These are phyloP conservation scores for Gaeumannomyces sp. DNA, from an alignment of 2,329 filamentous ascomycete genomes.

Conservation along the genomic window DNA sequence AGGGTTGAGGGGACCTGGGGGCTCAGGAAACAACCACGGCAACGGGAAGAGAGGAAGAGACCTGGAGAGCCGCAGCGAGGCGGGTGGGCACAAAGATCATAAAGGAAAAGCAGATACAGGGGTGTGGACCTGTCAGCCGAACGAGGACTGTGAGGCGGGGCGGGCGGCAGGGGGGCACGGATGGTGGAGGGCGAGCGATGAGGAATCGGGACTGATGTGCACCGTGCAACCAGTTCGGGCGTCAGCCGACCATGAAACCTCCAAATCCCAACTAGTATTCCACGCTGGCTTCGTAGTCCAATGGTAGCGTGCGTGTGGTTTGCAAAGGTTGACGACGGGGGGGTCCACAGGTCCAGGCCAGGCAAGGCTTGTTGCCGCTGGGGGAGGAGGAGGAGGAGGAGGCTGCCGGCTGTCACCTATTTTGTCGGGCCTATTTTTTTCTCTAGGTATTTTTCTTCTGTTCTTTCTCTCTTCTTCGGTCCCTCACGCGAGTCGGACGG, in stretches of 20 bases:
- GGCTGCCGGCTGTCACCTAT: background rate
- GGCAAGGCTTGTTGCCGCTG: background rate
- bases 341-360: background rate
- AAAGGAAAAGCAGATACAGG: conserved; percentile 22
- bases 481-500: conserved; percentile 17
- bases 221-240: conserved; percentile 27
- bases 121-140: conserved; percentile 3
- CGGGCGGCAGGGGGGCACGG: background rate
- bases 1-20: conserved; percentile 26
- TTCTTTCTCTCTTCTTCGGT: conserved; percentile 19
- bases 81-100: conserved; percentile 31
- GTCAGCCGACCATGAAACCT: conserved; percentile 34
- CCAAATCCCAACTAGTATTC: conserved; percentile 6
- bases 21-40: conserved; percentile 30
- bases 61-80: conserved; percentile 13
- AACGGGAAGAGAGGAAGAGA: conserved; percentile 21
- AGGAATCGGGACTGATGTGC: conserved; percentile 16
- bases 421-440: background rate
- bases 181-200: conserved; percentile 6
- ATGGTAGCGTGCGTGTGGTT: background rate
- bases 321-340: background rate
- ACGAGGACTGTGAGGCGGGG: background rate
- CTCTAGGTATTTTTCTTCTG: background rate
- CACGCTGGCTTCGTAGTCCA: background rate
- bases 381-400: background rate